Conservation (phyloP, 2,329 filamentous ascomycete species). For the Epichloe festucae region DNA sequence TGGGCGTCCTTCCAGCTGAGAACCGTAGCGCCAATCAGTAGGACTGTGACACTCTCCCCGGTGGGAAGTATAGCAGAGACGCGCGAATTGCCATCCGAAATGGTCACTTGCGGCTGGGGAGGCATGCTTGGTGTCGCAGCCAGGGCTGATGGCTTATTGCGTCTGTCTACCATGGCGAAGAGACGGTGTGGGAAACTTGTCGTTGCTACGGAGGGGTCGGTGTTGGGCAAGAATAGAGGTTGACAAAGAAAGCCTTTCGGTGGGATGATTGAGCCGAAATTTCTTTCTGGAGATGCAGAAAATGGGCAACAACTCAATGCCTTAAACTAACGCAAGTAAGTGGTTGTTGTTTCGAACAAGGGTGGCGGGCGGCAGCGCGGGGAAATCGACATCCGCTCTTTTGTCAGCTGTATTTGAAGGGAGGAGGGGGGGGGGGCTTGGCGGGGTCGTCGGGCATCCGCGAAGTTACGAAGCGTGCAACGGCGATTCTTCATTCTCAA, state of each 20-base stretch:
- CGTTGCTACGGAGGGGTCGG: background rate
- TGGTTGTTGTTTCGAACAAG: background rate
- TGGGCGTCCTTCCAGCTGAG: slow-evolving; percentile 80
- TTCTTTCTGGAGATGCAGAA: background rate
- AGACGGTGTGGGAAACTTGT: background rate
- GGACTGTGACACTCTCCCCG: slow-evolving; percentile 72
- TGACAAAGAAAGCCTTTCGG: background rate
- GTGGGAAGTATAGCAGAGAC: slow-evolving; percentile 73
- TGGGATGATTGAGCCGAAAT: background rate
- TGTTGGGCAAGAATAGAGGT: background rate
- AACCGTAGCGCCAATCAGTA: slow-evolving; percentile 87
- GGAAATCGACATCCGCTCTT: background rate
- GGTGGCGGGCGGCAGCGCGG: background rate
- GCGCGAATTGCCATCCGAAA: slow-evolving; percentile 55
- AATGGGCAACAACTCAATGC: background rate
- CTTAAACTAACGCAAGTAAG: background rate
- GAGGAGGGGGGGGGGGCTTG: background rate
- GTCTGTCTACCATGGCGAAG: slow-evolving; percentile 59
- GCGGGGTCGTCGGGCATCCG: no score
- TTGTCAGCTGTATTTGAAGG: no score
- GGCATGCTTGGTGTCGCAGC: slow-evolving; percentile 60
- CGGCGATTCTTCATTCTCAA: no score
- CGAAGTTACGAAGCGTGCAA: no score
- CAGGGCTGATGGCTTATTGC: slow-evolving; percentile 69
- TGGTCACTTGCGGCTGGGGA: slow-evolving; percentile 65